These are phyloP conservation scores for Panicum miliaceum DNA, from an alignment of 176 grass and related monocot species.

Conservation along the genomic window DNA sequence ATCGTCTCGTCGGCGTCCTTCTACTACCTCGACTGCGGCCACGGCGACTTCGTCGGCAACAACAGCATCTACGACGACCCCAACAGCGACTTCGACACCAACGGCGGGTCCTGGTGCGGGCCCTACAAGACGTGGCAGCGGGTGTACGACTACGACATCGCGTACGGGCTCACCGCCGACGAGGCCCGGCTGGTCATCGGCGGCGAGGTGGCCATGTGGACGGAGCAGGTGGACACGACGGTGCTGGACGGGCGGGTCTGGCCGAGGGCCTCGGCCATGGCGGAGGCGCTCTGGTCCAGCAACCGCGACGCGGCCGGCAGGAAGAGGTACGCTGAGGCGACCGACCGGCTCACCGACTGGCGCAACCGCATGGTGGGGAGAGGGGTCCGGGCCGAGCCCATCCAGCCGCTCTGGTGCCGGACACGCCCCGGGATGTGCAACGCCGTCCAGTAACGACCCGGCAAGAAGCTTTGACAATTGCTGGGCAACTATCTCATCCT, in stretches of 20 bases:
- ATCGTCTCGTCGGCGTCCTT: constrained; percentile 89
- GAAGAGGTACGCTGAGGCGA: constrained; percentile 79
- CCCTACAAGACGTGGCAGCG: constrained; percentile 93
- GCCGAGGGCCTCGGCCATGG: constrained; percentile 77
- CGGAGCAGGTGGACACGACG: constrained; percentile 66
- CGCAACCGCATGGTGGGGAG: constrained; percentile 75
- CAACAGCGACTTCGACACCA: constrained; percentile 48
- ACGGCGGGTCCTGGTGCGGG: constrained; percentile 84
- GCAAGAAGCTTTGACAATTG: background rate
- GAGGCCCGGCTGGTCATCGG: constrained; percentile 75
- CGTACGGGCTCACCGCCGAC: constrained; percentile 58
- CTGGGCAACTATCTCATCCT: background rate
- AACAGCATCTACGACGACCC: constrained; percentile 69
- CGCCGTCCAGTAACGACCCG: constrained; percentile 44
- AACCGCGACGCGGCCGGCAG: constrained; percentile 64
- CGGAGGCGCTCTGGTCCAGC: constrained; percentile 85
- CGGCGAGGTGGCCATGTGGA: constrained; percentile 94
- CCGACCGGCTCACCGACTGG: constrained; percentile 87
- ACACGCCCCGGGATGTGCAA: constrained; percentile 84
- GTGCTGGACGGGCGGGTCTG: constrained; percentile 76
- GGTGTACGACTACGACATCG: constrained; percentile 96
- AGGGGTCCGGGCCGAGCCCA: constrained; percentile 79
- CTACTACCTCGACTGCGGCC: constrained; percentile 98
- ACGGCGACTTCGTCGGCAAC: constrained; percentile 77
- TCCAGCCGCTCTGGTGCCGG: constrained; percentile 89